Base-by-base conservation (phyloP, 1,284 basidiomycete genomes). In the Vanrija sp. region DNA sequence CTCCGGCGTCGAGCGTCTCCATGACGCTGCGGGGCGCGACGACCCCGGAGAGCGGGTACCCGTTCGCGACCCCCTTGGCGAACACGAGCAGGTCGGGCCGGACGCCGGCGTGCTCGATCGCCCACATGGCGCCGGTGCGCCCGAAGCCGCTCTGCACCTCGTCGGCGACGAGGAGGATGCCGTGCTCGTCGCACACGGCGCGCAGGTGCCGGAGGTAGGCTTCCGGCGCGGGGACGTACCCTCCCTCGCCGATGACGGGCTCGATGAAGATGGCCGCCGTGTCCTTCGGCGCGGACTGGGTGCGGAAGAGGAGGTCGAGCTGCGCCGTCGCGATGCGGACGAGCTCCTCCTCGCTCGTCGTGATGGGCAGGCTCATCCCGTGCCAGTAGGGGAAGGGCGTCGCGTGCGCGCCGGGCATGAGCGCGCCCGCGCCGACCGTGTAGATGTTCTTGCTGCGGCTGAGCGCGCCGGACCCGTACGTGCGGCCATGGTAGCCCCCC, bases 311-410 rank as follows among this genome's bases (percentile, higher is more conserved):
- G 16, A 95, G 81, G 39, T 89, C 83, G 20, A 97, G 79, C 67
- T 93, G 88, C 70, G 86, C 84, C 19, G 92, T 79, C 19, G 86
- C 85, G 47, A 84, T 77, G 12, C 82, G 72, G 36, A 86, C 82
- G 22, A 92, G 81, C 51, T 83, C 81, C 18, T 84, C 80, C 53
- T 82, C 76, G 7, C 84, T 77, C 0, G 88, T 87, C 31, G 79
- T 78, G 3, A 80, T 79, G 2, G 84, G 78, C 6, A 88, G 66
- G 41, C 84, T 85, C 60, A 85, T 78, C 65, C 94, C 89, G 74
- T 95, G 89, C 87, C 91, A 96, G 78, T 86, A 96, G 0, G 93
- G 94, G 80, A 84, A 97, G 0, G 90, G 83, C 5, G 85, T 83
- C 0, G 84, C 79, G 75, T 85, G 91, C 2, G 87, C 87, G 15